These are phyloP conservation scores for Tulasnella sp. DNA, from an alignment of 768 basidiomycete genomes.

Conservation along the genomic window DNA sequence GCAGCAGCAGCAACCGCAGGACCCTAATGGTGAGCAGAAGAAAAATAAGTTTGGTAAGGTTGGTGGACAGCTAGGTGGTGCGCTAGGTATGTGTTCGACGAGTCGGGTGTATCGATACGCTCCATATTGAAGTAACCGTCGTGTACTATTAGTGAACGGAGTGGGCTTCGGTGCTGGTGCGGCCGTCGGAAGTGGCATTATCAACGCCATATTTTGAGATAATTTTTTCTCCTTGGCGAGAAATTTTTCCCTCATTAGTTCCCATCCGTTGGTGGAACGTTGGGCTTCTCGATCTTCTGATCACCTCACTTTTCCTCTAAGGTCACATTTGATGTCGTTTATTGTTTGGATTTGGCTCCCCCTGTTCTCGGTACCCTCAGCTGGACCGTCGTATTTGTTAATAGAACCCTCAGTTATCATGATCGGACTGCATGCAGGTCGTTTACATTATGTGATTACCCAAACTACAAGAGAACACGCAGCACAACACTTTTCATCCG, in stretches of 20 bases:
- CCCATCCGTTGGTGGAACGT: not conserved
- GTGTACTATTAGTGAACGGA: conserved; percentile 5
- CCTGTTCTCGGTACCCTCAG: not conserved
- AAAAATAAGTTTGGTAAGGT: conserved; percentile 25
- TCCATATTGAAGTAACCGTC: not conserved
- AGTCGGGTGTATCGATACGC: conserved; percentile 2
- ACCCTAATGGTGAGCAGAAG: conserved; percentile 17
- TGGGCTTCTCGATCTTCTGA: conserved; percentile 14
- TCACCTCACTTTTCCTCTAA: not conserved
- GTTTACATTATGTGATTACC: not conserved
- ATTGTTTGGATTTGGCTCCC: not conserved
- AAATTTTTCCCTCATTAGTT: not conserved
- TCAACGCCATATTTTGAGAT: conserved; percentile 28
- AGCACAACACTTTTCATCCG: not conserved
- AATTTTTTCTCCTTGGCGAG: not conserved
- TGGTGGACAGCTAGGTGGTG: conserved; percentile 28
- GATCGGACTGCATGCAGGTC: not conserved
- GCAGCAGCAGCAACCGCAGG: conserved; percentile 8
- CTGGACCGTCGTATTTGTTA: not conserved
- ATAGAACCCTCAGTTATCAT: conserved; percentile 11
- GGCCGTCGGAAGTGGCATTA: conserved; percentile 26
- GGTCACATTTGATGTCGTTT: conserved; percentile 7
- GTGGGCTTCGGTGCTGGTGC: conserved; percentile 34
- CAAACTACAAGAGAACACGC: not conserved
- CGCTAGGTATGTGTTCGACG: conserved; percentile 24